Conservation (phyloP, 805 yeast genomes). For the Lipomyces spencermartinsiae region DNA sequence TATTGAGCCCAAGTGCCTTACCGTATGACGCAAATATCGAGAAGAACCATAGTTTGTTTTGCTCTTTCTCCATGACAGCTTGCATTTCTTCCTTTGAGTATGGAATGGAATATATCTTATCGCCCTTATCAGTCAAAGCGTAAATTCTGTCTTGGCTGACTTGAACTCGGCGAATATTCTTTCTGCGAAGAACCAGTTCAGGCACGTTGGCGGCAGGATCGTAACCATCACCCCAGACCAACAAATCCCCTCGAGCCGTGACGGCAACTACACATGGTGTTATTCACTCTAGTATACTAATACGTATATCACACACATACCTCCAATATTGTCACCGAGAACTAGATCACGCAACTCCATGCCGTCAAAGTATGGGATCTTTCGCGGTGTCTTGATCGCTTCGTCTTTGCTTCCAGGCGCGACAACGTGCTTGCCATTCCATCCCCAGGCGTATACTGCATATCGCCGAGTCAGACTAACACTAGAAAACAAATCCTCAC, state of each 20-base stretch:
- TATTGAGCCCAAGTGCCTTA: slow-evolving; percentile 6
- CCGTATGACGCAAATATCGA: slow-evolving; percentile 9
- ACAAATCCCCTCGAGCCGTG: slow-evolving; percentile 70
- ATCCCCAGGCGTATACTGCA: slow-evolving; percentile 72
- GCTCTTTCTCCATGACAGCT: slow-evolving; percentile 4
- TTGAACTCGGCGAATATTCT: slow-evolving; percentile 53
- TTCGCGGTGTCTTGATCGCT: slow-evolving; percentile 59
- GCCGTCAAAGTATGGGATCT: slow-evolving; percentile 70
- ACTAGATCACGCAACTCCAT: slow-evolving; percentile 62
- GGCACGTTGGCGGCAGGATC: slow-evolving; percentile 46
- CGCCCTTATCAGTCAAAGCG: slow-evolving; percentile 52
- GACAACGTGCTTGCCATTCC: slow-evolving; percentile 52
- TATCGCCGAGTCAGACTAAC: slow-evolving; percentile 45
- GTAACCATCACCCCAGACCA: slow-evolving; percentile 67
- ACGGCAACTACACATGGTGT: slow-evolving; percentile 55
- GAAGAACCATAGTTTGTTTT: slow-evolving; percentile 23
- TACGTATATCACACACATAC: slow-evolving; percentile 7
- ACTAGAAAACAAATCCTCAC: not conserved
- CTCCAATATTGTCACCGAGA: slow-evolving; percentile 53
- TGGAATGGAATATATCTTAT: slow-evolving; percentile 47
- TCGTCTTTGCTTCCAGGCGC: slow-evolving; percentile 42
- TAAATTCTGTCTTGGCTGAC: slow-evolving; percentile 61
- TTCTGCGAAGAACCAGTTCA: slow-evolving; percentile 53
- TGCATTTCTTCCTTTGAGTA: slow-evolving; percentile 39
- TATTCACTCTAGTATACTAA: not conserved